Evolutionary conservation across 169 alveolate species (phyloP).

Genomic region (Plasmodium coatneyi): DNA sequence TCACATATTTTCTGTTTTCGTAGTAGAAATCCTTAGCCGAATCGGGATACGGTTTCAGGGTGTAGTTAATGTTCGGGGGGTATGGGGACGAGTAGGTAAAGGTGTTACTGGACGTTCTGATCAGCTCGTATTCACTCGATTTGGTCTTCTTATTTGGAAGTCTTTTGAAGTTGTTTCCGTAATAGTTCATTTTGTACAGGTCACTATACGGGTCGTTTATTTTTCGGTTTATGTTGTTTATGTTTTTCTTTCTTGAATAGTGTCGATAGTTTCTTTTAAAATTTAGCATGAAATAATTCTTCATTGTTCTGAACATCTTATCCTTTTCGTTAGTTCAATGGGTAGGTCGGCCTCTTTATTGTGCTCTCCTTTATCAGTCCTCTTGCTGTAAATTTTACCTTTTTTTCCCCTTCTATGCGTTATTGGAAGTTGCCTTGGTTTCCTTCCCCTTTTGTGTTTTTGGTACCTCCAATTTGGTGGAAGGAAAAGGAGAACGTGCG

Average conservation of each 20-base stretch:
- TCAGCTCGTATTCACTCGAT: constrained; percentile 78
- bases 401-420: background rate
- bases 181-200: constrained; percentile 43
- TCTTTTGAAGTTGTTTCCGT: constrained; percentile 49
- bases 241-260: constrained; percentile 65
- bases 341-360: background rate
- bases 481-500: background rate
- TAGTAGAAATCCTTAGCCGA: constrained; percentile 78
- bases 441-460: background rate
- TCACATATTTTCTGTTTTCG: constrained; percentile 77
- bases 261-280: constrained; percentile 59
- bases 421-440: background rate
- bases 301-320: constrained; percentile 22
- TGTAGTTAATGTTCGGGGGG: constrained; percentile 84
- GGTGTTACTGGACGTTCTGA: constrained; percentile 77
- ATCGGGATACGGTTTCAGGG: constrained; percentile 82
- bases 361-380: background rate
- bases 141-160: constrained; percentile 81
- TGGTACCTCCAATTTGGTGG: background rate
- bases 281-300: constrained; percentile 21
- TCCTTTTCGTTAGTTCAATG: background rate
- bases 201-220: constrained; percentile 73
- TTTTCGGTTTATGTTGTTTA: constrained; percentile 45
- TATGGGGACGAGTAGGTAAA: constrained; percentile 80
- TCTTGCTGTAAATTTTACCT: background rate